A percentile compares a stretch with the other conserved stretches of the same genome.
Evolutionary conservation across 202 grass and related monocot species (phyloP).

Genomic region (Tripidium arundinaceum): DNA sequence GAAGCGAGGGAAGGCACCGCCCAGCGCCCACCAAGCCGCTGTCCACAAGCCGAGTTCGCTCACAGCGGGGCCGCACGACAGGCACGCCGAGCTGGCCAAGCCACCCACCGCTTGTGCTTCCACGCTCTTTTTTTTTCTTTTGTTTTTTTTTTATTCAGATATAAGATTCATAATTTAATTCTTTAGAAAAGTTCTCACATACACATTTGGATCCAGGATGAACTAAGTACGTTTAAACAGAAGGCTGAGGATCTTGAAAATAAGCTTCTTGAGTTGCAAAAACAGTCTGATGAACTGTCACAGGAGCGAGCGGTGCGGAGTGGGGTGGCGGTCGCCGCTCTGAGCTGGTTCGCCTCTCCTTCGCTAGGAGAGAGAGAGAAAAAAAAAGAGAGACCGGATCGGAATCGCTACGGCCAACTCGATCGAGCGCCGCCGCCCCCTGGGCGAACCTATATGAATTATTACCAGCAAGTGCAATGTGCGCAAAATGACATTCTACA

Average conservation of each 20-base stretch:
- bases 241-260: constrained; percentile 81
- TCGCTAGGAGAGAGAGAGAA: not conserved
- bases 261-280: constrained; percentile 57
- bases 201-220: constrained; percentile 43
- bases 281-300: constrained; percentile 44
- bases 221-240: constrained; percentile 52
- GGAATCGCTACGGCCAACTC: constrained; percentile 17
- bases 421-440: not conserved
- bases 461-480: not conserved
- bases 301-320: constrained; percentile 28
- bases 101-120: not conserved
- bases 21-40: constrained; percentile 14
- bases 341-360: constrained; percentile 42
- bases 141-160: not conserved
- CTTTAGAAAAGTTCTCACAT: constrained; percentile 14
- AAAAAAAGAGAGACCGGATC: not conserved
- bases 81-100: constrained; percentile 6
- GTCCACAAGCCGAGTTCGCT: not conserved
- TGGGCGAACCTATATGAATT: not conserved
- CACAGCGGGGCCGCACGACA: not conserved
- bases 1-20: not conserved
- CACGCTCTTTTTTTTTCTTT: not conserved
- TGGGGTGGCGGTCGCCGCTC: constrained; percentile 48
- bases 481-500: not conserved
- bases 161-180: constrained; percentile 16